A percentile compares a stretch with the other conserved stretches of the same genome.
Evolutionary conservation across 2,329 filamentous ascomycete genomes (phyloP).

Genomic region (Thielaviopsis euricoi): DNA sequence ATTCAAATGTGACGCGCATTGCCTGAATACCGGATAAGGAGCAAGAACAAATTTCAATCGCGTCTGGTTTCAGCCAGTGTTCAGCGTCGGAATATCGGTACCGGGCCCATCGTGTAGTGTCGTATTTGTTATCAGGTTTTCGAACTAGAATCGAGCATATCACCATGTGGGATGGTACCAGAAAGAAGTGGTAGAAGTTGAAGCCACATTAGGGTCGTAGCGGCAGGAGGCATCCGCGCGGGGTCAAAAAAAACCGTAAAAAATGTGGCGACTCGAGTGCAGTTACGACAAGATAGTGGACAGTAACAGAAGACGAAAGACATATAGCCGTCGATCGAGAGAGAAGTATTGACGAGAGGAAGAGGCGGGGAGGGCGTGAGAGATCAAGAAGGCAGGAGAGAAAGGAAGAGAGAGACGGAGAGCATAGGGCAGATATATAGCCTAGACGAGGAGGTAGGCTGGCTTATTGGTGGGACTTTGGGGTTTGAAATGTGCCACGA

Average conservation of each 20-base stretch:
- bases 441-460: not conserved
- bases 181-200: not conserved
- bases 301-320: slow-evolving; percentile 7
- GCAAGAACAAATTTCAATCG: not conserved
- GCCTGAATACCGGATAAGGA: not conserved
- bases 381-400: not conserved
- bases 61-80: not conserved
- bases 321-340: not conserved
- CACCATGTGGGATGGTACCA: not conserved
- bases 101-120: not conserved
- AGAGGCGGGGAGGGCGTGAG: not conserved
- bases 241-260: not conserved
- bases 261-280: not conserved
- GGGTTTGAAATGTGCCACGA: too few relatives aligned
- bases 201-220: not conserved
- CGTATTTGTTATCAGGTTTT: not conserved
- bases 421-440: not conserved
- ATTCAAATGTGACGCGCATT: too few relatives aligned
- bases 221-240: not conserved
- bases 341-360: not conserved
- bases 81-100: not conserved
- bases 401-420: not conserved
- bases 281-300: not conserved
- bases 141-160: not conserved
- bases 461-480: not conserved